These are phyloP conservation scores for Monoraphidium neglectum DNA, from an alignment of 139 green algal species.

Conservation along the genomic window DNA sequence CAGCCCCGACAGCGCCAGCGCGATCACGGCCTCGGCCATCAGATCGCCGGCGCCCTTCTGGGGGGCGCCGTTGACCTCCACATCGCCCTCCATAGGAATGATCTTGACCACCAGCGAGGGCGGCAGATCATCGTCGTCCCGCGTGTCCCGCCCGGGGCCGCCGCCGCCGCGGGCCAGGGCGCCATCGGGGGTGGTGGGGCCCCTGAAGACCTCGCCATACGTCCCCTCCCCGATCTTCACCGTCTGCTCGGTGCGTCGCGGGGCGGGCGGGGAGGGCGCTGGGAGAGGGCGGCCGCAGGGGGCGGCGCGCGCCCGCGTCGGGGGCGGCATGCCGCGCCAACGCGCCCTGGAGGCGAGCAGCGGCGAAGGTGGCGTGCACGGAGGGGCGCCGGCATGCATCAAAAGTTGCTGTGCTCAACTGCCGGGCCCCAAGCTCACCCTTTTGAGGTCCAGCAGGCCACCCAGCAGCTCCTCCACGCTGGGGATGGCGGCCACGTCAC, in stretches of 20 bases:
- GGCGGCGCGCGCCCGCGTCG: not conserved
- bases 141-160: constrained; percentile 40
- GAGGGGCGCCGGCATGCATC: not conserved
- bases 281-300: not conserved
- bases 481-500: constrained; percentile 35
- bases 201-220: constrained; percentile 81
- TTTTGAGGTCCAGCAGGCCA: constrained; percentile 44
- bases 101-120: constrained; percentile 79
- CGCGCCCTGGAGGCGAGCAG: not conserved
- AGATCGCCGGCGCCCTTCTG: constrained; percentile 82
- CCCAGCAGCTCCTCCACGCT: constrained; percentile 64
- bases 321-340: not conserved
- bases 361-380: not conserved
- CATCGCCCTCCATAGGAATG: constrained; percentile 90
- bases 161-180: not conserved
- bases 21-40: constrained; percentile 74
- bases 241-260: constrained; percentile 37
- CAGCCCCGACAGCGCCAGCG: constrained; percentile 67
- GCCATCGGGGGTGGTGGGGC: not conserved
- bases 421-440: constrained; percentile 24
- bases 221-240: constrained; percentile 86
- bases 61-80: constrained; percentile 75
- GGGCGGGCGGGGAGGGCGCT: not conserved
- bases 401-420: not conserved
- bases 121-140: constrained; percentile 75